Evolutionary conservation across 805 yeast genomes (phyloP), one percentile per base, ranked within the genome.

Genomic region (Lipomyces starkeyi): DNA sequence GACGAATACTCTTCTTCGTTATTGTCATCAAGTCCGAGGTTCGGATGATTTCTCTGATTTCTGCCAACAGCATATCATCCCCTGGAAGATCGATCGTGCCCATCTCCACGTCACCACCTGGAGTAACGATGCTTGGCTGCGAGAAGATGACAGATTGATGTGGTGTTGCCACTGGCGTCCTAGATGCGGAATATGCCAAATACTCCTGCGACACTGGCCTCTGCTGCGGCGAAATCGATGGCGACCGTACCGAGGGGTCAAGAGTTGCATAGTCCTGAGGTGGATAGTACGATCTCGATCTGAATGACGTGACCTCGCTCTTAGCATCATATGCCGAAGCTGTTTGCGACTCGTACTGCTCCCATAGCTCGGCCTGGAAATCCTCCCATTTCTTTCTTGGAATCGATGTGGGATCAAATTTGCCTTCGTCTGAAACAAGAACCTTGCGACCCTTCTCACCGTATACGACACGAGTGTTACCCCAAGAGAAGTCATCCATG

Each of bases 401-500:
- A 69, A 86, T 86, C 65, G 82, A 82, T 3, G 84, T 78, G 3
- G 87, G 84, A 74, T 87, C 89, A 70, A 85, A 87, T 43, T 78
- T 79, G 65, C 89, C 89, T 69, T 82, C 87, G 43, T 71, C 78
- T 8, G 78, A 80, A 58, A 82, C 78, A 66, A 86, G 83, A 53
- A 80, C 80, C 66, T 83, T 83, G 75, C 84, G 83, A 43, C 85
- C 83, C 69, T 80, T 80, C 60, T 80, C 88, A 27, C 88, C 88
- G 11, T 80, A 80, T 34, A 86, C 86, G 56, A 83, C 80, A 75
- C 90, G 83, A 20, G 90, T 86, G 73, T 84, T 87, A 72, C 90
- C 90, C 90, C 90, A 86, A 70, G 87, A 83, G 79, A 86, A 86
- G 77, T 86, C 89, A 73, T 86, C 90, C 82, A 86, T 87, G 74